phyloP scores from a whole-genome alignment of 495 filamentous ascomycete genomes.

The Hypoxylon intermedium region DNA sequence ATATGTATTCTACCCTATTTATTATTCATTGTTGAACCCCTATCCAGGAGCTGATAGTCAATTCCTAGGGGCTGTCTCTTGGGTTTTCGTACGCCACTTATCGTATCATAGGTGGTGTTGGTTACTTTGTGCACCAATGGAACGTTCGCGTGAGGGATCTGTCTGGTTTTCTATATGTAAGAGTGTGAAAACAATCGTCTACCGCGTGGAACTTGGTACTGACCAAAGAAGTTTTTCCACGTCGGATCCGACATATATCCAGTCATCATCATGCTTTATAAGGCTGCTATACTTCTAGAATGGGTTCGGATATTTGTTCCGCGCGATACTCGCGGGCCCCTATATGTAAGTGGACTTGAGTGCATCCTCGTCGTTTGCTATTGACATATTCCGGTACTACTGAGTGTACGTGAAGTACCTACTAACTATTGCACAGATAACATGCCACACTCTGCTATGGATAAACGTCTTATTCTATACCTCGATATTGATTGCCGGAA shows the following conservation, averaged over 20 bases:
- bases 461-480: constrained; percentile 50
- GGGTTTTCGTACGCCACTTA: background rate
- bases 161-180: background rate
- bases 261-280: constrained; percentile 29
- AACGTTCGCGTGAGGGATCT: constrained; percentile 18
- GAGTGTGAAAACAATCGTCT: background rate
- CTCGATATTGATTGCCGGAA: constrained; percentile 48
- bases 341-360: constrained; percentile 14
- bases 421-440: too few species aligned
- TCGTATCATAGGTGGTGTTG: background rate
- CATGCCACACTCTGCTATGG: constrained; percentile 44
- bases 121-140: constrained; percentile 38
- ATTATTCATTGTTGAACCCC: background rate
- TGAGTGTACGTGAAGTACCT: too few species aligned
- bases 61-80: background rate
- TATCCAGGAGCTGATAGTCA: background rate
- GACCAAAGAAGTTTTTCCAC: constrained; percentile 14
- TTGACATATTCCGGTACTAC: too few species aligned
- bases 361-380: background rate
- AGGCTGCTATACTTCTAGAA: constrained; percentile 42
- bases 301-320: constrained; percentile 43
- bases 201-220: background rate
- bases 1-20: background rate
- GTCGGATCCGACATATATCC: constrained; percentile 29
- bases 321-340: constrained; percentile 5